Evolutionary conservation across 164 flowering plant species (phyloP).

Genomic region (Tinospora cordifolia): DNA sequence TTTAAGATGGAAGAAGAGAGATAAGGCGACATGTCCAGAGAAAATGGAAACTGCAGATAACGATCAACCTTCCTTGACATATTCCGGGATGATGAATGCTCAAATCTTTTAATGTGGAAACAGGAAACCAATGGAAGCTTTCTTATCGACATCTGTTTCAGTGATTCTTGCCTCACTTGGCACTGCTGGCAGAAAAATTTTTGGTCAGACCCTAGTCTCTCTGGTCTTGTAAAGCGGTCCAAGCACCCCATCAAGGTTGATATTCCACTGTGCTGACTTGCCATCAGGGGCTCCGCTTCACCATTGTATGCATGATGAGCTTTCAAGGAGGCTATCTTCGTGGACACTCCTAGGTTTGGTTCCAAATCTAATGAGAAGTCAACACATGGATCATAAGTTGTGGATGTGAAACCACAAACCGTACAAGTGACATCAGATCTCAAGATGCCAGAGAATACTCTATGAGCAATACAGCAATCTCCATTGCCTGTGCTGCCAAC

Average conservation of each 20-base stretch:
- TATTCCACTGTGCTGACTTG: conserved; percentile 34
- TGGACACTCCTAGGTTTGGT: conserved; percentile 38
- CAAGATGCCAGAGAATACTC: conserved; percentile 64
- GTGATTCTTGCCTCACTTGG: conserved; percentile 77
- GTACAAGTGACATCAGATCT: conserved; percentile 68
- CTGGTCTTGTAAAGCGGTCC: conserved; percentile 75
- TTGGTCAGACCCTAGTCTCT: conserved; percentile 73
- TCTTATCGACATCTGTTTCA: conserved; percentile 85
- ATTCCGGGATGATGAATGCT: conserved; percentile 66
- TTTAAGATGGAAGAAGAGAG: conserved; percentile 83
- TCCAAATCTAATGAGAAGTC: conserved; percentile 81
- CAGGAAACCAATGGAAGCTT: conserved; percentile 84
- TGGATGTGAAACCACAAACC: conserved; percentile 66
- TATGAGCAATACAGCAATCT: conserved; percentile 73
- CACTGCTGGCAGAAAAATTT: conserved; percentile 84
- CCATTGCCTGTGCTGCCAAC: conserved; percentile 46
- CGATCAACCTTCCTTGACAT: conserved; percentile 81
- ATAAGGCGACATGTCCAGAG: conserved; percentile 79
- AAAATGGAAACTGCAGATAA: conserved; percentile 79
- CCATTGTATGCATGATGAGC: conserved; percentile 38
- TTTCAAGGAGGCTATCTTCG: conserved; percentile 36
- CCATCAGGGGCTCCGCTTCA: conserved; percentile 32
- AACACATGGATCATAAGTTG: conserved; percentile 58
- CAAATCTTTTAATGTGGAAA: conserved; percentile 90
- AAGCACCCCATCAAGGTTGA: conserved; percentile 73